These are phyloP conservation scores for Danielia reshetovae DNA, from an alignment of 805 yeast genomes.

Conservation along the genomic window DNA sequence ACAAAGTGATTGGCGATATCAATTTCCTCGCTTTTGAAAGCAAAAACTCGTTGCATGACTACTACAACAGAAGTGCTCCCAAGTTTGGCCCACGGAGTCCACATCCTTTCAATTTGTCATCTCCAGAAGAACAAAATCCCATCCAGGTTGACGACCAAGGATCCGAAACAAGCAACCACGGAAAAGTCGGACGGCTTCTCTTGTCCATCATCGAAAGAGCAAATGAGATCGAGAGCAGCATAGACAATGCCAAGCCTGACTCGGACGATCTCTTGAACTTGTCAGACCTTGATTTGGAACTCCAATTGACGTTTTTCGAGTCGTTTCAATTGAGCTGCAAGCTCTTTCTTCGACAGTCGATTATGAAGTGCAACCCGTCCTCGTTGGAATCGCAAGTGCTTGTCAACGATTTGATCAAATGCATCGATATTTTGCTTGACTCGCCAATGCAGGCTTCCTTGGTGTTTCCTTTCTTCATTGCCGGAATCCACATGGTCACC, in stretches of 20 bases:
- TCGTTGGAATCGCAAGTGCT: slow-evolving; percentile 61
- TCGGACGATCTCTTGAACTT: slow-evolving; percentile 39
- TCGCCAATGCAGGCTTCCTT: slow-evolving; percentile 67
- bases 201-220: slow-evolving; percentile 27
- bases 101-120: neutral
- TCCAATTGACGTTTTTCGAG: slow-evolving; percentile 68
- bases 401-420: slow-evolving; percentile 47
- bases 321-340: slow-evolving; percentile 66
- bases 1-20: slow-evolving; percentile 63
- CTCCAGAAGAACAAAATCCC: neutral
- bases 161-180: slow-evolving; percentile 24
- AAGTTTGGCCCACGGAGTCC: neutral
- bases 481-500: slow-evolving; percentile 64
- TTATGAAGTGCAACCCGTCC: slow-evolving; percentile 55
- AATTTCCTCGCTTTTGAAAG: slow-evolving; percentile 55
- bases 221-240: slow-evolving; percentile 42
- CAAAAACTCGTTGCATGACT: slow-evolving; percentile 25
- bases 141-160: slow-evolving; percentile 12
- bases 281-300: slow-evolving; percentile 49
- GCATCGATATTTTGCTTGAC: slow-evolving; percentile 59
- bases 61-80: slow-evolving; percentile 7
- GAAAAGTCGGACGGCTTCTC: slow-evolving; percentile 19
- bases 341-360: slow-evolving; percentile 63
- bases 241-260: slow-evolving; percentile 52
- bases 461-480: slow-evolving; percentile 74